Evolutionary conservation across 1,284 basidiomycete species (phyloP).

Genomic region (Ganoderma resinaceum): DNA sequence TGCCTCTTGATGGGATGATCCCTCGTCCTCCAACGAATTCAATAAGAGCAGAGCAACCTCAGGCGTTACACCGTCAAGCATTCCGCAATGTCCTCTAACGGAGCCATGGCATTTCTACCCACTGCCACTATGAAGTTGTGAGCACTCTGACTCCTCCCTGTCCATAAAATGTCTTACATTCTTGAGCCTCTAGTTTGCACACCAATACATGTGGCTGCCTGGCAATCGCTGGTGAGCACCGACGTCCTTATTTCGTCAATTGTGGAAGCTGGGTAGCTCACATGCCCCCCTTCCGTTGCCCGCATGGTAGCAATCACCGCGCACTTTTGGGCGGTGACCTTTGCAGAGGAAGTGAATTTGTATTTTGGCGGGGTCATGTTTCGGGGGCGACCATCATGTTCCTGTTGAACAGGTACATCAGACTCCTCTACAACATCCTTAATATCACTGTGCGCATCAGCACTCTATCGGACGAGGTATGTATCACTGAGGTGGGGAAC

Average conservation of each 20-base stretch:
- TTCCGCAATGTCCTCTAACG: background rate
- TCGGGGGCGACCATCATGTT: background rate
- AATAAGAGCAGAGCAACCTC: background rate
- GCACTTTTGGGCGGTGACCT: background rate
- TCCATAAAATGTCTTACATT: background rate
- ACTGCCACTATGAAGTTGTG: background rate
- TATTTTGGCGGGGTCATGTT: background rate
- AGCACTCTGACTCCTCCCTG: background rate
- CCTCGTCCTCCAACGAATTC: background rate
- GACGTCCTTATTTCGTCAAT: background rate
- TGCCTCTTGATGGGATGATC: background rate
- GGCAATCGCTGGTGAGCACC: background rate
- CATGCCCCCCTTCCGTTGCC: background rate
- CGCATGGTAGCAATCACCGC: background rate
- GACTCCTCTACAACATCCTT: background rate
- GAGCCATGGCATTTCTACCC: background rate
- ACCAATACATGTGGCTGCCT: background rate
- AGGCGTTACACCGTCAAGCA: background rate
- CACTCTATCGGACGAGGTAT: background rate
- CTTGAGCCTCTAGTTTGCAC: background rate
- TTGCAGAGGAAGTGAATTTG: background rate
- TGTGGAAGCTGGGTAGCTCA: background rate
- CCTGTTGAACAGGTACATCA: constrained; percentile 4
- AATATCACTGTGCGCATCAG: background rate
- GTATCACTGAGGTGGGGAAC: background rate